These are phyloP conservation scores for Hanseniaspora taiwanica DNA, from an alignment of 805 yeast species.

Conservation along the genomic window DNA sequence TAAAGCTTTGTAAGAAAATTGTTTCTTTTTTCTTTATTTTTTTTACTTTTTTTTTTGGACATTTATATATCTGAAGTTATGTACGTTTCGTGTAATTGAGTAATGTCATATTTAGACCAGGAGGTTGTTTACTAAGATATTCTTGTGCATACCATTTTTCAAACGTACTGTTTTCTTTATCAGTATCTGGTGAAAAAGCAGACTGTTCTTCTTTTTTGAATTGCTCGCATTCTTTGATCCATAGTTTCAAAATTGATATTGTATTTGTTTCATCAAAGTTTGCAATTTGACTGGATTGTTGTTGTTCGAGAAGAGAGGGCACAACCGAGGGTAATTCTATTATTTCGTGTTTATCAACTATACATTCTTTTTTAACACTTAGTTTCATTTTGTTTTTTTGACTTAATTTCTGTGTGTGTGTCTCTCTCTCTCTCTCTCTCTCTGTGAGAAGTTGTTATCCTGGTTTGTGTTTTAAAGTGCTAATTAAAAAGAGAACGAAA, in stretches of 20 bases:
- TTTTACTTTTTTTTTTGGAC: not conserved
- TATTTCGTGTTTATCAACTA: not conserved
- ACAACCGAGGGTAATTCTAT: not conserved
- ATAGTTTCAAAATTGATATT: constrained; percentile 14
- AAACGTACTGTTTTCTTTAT: too few species aligned
- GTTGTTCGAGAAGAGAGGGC: not conserved
- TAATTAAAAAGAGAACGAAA: too few species aligned
- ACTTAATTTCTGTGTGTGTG: not conserved
- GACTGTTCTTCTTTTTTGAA: constrained; percentile 8
- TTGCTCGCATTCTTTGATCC: constrained; percentile 16
- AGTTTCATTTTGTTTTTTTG: not conserved
- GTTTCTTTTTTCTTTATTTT: not conserved
- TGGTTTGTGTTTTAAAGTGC: too few species aligned
- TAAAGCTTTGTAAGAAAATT: constrained; percentile 43
- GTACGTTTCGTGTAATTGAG: too few species aligned
- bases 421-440: constrained; percentile 4
- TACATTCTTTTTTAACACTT: not conserved
- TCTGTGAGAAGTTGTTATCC: too few species aligned
- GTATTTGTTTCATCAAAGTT: not conserved
- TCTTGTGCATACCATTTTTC: constrained; percentile 15
- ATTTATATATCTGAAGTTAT: too few species aligned
- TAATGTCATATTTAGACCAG: constrained; percentile 12
- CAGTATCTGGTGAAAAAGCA: constrained; percentile 7
- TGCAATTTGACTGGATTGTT: not conserved
- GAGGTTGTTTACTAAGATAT: constrained; percentile 18